These are phyloP conservation scores for Anisodus tanguticus DNA, from an alignment of 257 asterid genomes.

Conservation along the genomic window DNA sequence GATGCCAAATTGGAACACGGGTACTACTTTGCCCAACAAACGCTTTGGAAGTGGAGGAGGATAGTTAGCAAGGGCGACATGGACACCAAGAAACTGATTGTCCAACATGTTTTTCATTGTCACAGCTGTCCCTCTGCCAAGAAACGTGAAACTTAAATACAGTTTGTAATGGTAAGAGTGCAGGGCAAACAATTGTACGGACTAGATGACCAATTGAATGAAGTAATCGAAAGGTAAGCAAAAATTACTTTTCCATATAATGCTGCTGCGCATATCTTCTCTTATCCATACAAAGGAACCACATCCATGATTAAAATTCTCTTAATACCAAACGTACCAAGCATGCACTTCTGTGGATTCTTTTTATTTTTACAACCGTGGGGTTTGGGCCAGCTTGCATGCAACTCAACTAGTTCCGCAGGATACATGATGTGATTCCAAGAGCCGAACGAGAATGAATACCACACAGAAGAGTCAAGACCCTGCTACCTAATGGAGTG, in stretches of 20 bases:
- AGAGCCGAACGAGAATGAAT: too few species aligned
- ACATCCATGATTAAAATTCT: not conserved
- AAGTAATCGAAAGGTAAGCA: not conserved
- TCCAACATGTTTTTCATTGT: conserved; percentile 94
- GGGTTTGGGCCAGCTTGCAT: too few species aligned
- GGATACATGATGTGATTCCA: too few species aligned
- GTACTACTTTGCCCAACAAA: conserved; percentile 78
- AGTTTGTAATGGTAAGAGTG: not conserved
- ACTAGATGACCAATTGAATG: not conserved
- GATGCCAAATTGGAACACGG: conserved; percentile 78
- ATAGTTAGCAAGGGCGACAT: conserved; percentile 81
- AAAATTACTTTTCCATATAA: not conserved
- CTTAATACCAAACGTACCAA: not conserved
- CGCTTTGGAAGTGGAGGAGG: conserved; percentile 95
- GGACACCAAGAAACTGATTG: conserved; percentile 82
- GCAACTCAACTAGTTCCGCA: too few species aligned
- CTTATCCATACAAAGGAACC: not conserved
- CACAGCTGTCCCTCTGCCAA: conserved; percentile 87
- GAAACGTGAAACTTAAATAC: conserved; percentile 10
- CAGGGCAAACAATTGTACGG: not conserved
- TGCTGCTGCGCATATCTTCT: not conserved
- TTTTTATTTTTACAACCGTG: too few species aligned
- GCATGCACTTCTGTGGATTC: conserved; percentile 16
- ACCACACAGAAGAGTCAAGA: too few species aligned
- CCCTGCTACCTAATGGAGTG: too few species aligned